Conservation (phyloP, 2,329 filamentous ascomycete species). For the Fusarium pseudonygamai region DNA sequence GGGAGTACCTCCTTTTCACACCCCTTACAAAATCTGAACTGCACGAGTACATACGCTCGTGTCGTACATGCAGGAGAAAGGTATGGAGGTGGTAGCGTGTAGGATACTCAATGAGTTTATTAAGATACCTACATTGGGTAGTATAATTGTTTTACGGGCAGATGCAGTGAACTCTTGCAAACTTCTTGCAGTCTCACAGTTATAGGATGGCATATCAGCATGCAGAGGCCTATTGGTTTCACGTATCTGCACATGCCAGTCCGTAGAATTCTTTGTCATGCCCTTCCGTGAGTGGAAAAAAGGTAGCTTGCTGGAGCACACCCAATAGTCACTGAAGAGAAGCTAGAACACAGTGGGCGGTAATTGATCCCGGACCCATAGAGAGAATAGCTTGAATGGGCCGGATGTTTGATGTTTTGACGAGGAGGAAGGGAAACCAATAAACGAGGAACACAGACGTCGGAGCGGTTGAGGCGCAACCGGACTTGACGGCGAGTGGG, state of each 20-base stretch:
- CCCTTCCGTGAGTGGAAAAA: constrained; percentile 24
- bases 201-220: not conserved
- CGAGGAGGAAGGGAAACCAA: constrained; percentile 25
- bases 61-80: not conserved
- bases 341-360: constrained; percentile 9
- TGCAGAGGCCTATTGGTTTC: not conserved
- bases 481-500: constrained; percentile 18
- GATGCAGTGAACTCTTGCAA: not conserved
- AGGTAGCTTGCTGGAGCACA: constrained; percentile 5
- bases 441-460: constrained; percentile 37
- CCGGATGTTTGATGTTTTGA: constrained; percentile 36
- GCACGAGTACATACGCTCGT: not conserved
- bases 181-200: not conserved
- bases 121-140: not conserved
- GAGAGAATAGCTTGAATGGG: constrained; percentile 26
- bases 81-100: not conserved
- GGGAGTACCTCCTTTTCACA: constrained; percentile 1
- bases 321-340: not conserved
- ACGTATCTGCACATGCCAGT: not conserved
- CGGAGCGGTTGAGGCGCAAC: constrained; percentile 39
- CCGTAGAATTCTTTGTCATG: not conserved
- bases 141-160: not conserved
- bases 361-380: constrained; percentile 28
- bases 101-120: not conserved
- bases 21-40: not conserved